Base-by-base conservation (phyloP, 1,139 yeast genomes). In the Protomyces macrosporus region DNA sequence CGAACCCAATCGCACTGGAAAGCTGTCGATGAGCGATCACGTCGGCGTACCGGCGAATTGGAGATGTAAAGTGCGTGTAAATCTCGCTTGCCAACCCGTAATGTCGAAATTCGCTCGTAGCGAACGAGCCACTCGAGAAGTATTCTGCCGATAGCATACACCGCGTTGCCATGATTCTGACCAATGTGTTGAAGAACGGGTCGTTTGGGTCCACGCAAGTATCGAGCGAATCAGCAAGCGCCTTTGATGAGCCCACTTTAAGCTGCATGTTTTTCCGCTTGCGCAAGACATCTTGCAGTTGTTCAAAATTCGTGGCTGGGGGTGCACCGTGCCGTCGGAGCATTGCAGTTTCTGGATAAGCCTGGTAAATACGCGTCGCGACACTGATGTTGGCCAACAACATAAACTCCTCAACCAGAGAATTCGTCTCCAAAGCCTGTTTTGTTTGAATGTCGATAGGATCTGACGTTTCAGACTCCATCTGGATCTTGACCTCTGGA, bases 131-230 rank as follows among this genome's bases (percentile, higher is more conserved):
- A 0, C 97, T 84, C 6, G 96, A 86, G 79, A 95, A 95, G 74
- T 95, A 95, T 72, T 93, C 98, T 1, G 99, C 99, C 1, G 98
- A 97, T 88, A 90, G 89, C 98, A 95, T 95, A 77, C 98, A 93
- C 72, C 99, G 83, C 0, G 99, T 95, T 5, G 98, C 95, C 96
- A 93, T 88, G 68, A 95, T 93, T 76, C 99, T 86, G 7, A 93
- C 82, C 71, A 95, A 80, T 0, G 98, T 93, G 76, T 95, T 95
- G 81, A 95, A 90, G 72, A 90, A 95, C 5, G 91, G 87, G 74
- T 93, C 98, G 0, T 82, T 73, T 33, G 85, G 82, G 74, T 93
- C 98, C 40, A 78, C 83, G 75, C 97, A 90, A 67, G 88, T 81
- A 73, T 95, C 98, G 65, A 95, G 80, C 23, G 98, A 90, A 72